phyloP scores from a whole-genome alignment of 306 rosid species.

The Fragaria ananassa region DNA sequence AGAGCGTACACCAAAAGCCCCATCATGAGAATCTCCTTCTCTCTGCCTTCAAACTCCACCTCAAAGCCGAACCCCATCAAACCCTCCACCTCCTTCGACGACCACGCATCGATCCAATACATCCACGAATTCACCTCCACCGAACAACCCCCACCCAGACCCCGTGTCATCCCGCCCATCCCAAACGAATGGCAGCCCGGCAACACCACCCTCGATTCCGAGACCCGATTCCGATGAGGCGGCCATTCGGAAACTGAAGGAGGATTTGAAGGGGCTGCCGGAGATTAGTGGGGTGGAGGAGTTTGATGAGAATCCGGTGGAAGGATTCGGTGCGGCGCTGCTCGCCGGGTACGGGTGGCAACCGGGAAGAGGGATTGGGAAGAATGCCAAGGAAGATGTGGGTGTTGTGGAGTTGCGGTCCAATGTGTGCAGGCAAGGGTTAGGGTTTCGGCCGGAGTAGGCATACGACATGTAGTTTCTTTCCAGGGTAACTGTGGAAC shows the following conservation, averaged over 20 bases:
- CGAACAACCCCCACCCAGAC: conserved; percentile 22
- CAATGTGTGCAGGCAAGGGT: not conserved
- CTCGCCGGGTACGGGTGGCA: conserved; percentile 71
- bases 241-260: conserved; percentile 51
- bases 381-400: conserved; percentile 30
- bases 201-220: conserved; percentile 26
- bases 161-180: conserved; percentile 25
- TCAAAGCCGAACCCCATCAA: conserved; percentile 29
- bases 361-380: conserved; percentile 67
- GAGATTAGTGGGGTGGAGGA: conserved; percentile 66
- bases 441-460: not conserved
- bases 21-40: conserved; percentile 42
- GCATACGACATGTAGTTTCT: not conserved
- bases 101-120: conserved; percentile 14
- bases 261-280: conserved; percentile 53
- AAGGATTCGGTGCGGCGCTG: conserved; percentile 58
- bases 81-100: not conserved
- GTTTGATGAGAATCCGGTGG: conserved; percentile 56
- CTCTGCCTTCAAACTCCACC: conserved; percentile 37
- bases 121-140: conserved; percentile 35
- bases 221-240: conserved; percentile 22
- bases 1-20: too few relatives aligned
- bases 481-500: not conserved
- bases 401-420: not conserved
- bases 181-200: conserved; percentile 33